phyloP scores from a whole-genome alignment of 371 early-diverging fungal species.

The Mortierella sp. region DNA sequence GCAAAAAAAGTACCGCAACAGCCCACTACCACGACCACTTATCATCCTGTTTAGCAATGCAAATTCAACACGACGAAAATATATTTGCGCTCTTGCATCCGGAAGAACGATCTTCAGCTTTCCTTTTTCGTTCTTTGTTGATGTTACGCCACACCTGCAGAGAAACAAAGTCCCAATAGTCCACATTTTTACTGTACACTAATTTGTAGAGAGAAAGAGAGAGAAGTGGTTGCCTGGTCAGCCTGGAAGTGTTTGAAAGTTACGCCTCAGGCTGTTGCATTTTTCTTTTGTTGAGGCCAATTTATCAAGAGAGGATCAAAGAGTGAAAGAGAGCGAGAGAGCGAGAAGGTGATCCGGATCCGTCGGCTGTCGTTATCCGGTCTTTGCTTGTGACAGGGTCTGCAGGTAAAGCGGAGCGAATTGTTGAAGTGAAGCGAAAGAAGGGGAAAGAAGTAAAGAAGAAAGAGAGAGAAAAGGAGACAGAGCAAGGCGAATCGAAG shows the following conservation, averaged over 20 bases:
- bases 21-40: background rate
- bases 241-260: too few relatives aligned
- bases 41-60: background rate
- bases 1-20: background rate
- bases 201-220: background rate
- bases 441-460: background rate
- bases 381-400: background rate
- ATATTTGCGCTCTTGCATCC: background rate
- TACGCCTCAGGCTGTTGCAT: conserved; percentile 4
- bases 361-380: background rate
- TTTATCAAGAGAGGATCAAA: too few relatives aligned
- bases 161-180: background rate
- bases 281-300: background rate
- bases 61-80: background rate
- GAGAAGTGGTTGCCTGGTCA: background rate
- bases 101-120: conserved; percentile 41
- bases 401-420: background rate
- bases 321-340: too few relatives aligned
- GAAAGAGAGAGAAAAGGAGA: background rate
- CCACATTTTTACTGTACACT: background rate
- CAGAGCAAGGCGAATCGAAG: background rate
- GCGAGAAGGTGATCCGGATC: background rate
- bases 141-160: background rate
- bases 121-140: too few relatives aligned
- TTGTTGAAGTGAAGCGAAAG: background rate